A percentile compares a stretch with the other conserved stretches of the same genome.
Conservation (phyloP, 495 filamentous ascomycete species). For the Podospora bellae-mahoneyi region DNA sequence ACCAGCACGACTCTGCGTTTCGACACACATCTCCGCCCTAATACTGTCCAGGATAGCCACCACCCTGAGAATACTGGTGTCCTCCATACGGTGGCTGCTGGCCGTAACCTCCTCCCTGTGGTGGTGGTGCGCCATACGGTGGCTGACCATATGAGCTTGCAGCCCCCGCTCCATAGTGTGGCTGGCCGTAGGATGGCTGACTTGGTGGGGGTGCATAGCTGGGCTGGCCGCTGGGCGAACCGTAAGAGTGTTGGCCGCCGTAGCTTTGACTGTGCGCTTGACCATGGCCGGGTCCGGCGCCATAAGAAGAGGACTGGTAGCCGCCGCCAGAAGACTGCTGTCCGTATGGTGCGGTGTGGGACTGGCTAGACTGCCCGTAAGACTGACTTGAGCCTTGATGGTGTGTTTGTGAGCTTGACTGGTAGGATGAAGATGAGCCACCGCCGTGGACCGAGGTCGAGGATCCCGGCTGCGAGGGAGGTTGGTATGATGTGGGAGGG, state of each 20-base stretch:
- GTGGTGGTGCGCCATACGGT: constrained; percentile 13
- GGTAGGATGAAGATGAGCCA: constrained; percentile 12
- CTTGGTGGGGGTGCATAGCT: constrained; percentile 25
- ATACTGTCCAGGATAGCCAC: constrained; percentile 10
- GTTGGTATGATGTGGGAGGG: constrained; percentile 38
- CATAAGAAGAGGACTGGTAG: constrained; percentile 19
- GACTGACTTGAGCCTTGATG: constrained; percentile 7
- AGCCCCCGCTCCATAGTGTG: constrained; percentile 21
- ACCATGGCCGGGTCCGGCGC: constrained; percentile 8
- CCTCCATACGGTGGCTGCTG: constrained; percentile 20
- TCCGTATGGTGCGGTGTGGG: constrained; percentile 23
- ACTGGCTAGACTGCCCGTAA: constrained; percentile 9
- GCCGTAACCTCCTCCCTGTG: not conserved
- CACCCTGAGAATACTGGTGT: constrained; percentile 12
- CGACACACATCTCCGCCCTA: not conserved
- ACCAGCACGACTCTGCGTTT: no score
- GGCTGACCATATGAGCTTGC: constrained; percentile 20
- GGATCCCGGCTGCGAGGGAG: constrained; percentile 24
- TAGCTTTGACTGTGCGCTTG: constrained; percentile 16
- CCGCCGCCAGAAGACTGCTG: constrained; percentile 6
- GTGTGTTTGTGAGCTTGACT: constrained; percentile 19
- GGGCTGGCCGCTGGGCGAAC: constrained; percentile 17
- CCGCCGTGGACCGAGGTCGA: constrained; percentile 7
- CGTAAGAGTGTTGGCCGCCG: constrained; percentile 11
- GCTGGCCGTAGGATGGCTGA: constrained; percentile 27